These are phyloP conservation scores for Capsella bursapastoris DNA, from an alignment of 345 rosid species.

Conservation along the genomic window DNA sequence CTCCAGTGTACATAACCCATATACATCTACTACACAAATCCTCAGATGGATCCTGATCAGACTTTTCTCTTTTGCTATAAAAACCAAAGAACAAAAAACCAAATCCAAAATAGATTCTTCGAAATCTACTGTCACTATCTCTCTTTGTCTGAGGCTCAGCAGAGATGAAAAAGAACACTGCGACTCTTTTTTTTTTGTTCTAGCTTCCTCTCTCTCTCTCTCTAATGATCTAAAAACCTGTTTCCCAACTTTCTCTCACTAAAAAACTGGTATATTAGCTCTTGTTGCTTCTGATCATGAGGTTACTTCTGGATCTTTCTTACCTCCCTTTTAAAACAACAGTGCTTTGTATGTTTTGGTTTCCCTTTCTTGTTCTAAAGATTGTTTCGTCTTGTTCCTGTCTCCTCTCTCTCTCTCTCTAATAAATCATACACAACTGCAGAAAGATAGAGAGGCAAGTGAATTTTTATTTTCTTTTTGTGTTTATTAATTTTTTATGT, in stretches of 20 bases:
- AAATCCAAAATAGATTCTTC: neutral
- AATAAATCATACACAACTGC: conserved; percentile 40
- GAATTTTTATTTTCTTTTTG: neutral
- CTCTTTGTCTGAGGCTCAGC: conserved; percentile 13
- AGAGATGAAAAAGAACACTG: conserved; percentile 26
- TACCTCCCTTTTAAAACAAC: neutral
- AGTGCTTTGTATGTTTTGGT: conserved; percentile 21
- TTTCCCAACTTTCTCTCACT: too few species aligned
- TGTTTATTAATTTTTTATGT: conserved; percentile 1
- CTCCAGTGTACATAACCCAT: conserved; percentile 26
- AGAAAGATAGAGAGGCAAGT: conserved; percentile 46
- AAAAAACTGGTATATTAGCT: too few species aligned
- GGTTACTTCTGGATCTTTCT: conserved; percentile 30
- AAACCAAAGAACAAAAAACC: neutral
- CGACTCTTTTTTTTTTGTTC: conserved; percentile 7
- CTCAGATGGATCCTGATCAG: conserved; percentile 12
- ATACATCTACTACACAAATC: conserved; percentile 3
- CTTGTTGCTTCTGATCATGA: neutral
- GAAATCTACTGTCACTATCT: conserved; percentile 31
- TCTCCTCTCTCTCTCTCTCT: conserved; percentile 51
- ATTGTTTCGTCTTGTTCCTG: conserved; percentile 41
- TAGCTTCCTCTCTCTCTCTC: too few species aligned
- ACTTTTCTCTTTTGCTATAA: neutral
- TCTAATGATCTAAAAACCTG: too few species aligned
- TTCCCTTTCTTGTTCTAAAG: conserved; percentile 24